Evolutionary conservation across 2,329 filamentous ascomycete species (phyloP), one percentile per base, ranked within the genome.

Genomic region (Thelonectria discophora): DNA sequence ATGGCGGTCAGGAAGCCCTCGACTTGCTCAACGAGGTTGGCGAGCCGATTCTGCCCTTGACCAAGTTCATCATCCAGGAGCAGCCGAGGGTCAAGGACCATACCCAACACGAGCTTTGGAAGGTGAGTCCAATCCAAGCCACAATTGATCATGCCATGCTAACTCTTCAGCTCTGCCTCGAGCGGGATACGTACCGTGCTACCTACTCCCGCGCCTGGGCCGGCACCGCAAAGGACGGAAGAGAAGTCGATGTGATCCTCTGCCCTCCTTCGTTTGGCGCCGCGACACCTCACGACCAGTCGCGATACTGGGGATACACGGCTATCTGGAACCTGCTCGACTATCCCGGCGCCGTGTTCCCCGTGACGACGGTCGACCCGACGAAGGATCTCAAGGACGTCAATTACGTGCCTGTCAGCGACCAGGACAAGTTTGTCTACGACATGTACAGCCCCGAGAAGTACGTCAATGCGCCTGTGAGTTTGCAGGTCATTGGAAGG

Each of bases 301-400:
- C 72, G 3, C 72, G 73, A 69, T 89, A 72, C 79, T 91, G 88
- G 87, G 83, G 82, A 1, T 92, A 91, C 66, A 90, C 87, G 0
- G 78, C 82, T 0, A 83, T 88, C 63, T 91, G 88, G 87, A 92
- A 91, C 70, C 68, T 91, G 43, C 80, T 91, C 1, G 88, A 92
- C 72, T 90, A 90, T 72, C 86, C 89, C 0, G 83, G 81, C 10
- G 73, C 84, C 2, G 81, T 87, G 0, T 89, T 91, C 69, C 89
- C 89, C 0, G 85, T 84, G 1, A 74, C 73, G 4, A 71, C 63
- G 1, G 74, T 74, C 2, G 69, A 73, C 30, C 67, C 70, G 0
- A 15, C 50, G 9, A 70, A 68, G 45, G 74, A 75, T n/a, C 30
- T 42, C 12, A 70, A 69, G 51, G 65, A 74, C 11, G 8, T 48